Evolutionary conservation across 169 alveolate genomes (phyloP), one percentile per base, ranked within the genome.

Genomic region (Plasmodium gonderi): DNA sequence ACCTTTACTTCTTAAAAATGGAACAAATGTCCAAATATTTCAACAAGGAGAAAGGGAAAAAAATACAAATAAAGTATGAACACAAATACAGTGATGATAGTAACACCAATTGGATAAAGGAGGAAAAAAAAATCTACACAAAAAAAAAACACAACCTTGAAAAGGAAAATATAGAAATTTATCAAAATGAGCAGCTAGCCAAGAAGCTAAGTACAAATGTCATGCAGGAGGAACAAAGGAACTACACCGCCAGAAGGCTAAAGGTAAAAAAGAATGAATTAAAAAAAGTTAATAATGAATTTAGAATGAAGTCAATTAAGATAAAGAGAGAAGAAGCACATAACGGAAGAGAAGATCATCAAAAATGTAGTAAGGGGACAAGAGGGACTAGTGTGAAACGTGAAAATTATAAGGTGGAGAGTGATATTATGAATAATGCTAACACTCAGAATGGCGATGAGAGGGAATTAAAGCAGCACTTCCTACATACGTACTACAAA

Each of bases 21-120:
- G 82, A 82, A 7, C 74, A 75, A 69, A 42, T 67, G 51, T 82
- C 92, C 33, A 82, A 68, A 9, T 82, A 82, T 17, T 82, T 82
- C 51, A 17, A n/a, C 64, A 68, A 68, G 26, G 76, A 69, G 74
- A 45, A 40, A 40, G 67, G 51, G 60, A 82, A 69, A 60, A 82
- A 82, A 44, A 47, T 82, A 69, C 80, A 47, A 40, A 69, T 82
- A 42, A 45, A 23, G 64, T 82, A 82, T 26, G 92, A 82, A 82
- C 42, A 29, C 20, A n/a, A 14, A 9, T 38, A 31, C 14, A 80
- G 26, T 60, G 47, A 60, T 60, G 47, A 45, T 23, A 20, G 60
- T 12, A 1, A 7, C 33, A 80, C 40, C 29, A 80, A 33, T 20
- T 40, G 42, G 3, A 68, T 36, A 42, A 68, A 45, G 40, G 26